Evolutionary conservation across 768 basidiomycete genomes (phyloP), one percentile per base, ranked within the genome.

Genomic region (Phanerochaete carnosa): DNA sequence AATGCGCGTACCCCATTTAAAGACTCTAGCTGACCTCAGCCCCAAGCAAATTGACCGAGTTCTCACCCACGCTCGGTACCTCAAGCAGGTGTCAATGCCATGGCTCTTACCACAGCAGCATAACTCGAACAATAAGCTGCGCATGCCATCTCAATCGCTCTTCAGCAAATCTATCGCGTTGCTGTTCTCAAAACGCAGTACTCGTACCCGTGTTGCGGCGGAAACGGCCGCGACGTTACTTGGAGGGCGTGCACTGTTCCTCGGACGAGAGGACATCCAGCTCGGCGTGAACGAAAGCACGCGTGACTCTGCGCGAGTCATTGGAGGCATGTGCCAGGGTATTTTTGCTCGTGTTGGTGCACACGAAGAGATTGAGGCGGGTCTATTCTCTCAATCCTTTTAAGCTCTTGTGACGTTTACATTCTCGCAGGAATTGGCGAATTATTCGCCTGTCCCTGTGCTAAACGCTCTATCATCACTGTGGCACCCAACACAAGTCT

Each of bases 401-500:
- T 35, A 25, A 47, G 46, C 47, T 37, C 4, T 16, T 55, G 26
- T 54, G 30, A 29, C 7, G 28, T 26, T 26, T 13, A 11, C 28
- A 16, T 11, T 12, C 22, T 46, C n/a, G 28, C 69, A 97, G 95
- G 92, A 93, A 79, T 80, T 99, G 25, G 95, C 93, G 11, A 80
- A 88, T 73, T 79, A 95, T 76, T 95, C 95, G 0, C 87, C 90
- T 1, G 94, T 97, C 2, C 97, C 97, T 2, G 94, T 99, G 19
- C 80, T 98, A 71, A 99, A 98, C 72, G 97, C 97, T 5, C 87
- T 99, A 22, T 97, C 94, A 1, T 90, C 90, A 19, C 83, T 95
- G 46, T 99, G 94, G 89, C 97, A 99, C 70, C 97, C 97, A 2
- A 95, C 95, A 0, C 97, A 99, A 70, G 86, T 89, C 62, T 87